Conservation (phyloP, 176 grass and related monocot genomes). For the Lolium rigidum region DNA sequence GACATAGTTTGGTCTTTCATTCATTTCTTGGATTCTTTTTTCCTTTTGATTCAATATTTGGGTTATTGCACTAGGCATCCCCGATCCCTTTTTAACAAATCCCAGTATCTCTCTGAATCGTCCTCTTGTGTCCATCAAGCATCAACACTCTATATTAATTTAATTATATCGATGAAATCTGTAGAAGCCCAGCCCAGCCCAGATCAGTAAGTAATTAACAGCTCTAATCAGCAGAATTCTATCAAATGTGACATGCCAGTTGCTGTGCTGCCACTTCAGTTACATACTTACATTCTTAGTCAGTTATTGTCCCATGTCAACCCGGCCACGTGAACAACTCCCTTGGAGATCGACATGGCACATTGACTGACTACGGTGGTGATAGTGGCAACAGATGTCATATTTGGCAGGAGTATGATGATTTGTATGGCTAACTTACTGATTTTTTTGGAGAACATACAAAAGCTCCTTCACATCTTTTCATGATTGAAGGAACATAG, state of each 20-base stretch:
- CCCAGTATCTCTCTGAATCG: neutral
- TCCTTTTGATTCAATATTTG: neutral
- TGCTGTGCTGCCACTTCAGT: neutral
- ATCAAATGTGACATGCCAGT: slow-evolving; percentile 8
- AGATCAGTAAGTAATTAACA: neutral
- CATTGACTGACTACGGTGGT: slow-evolving; percentile 7
- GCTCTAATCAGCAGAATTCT: slow-evolving; percentile 11
- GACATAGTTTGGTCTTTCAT: slow-evolving; percentile 25
- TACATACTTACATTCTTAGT: slow-evolving; percentile 13
- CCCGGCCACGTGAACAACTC: neutral
- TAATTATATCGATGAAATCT: neutral
- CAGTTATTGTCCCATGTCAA: slow-evolving; percentile 25
- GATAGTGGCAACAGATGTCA: slow-evolving; percentile 13
- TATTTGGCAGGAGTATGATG: slow-evolving; percentile 15
- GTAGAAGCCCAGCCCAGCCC: neutral
- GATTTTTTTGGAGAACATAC: slow-evolving; percentile 8
- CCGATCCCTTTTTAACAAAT: slow-evolving; percentile 8
- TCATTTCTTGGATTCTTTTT: slow-evolving; percentile 11
- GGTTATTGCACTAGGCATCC: neutral
- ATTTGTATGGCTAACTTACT: slow-evolving; percentile 32
- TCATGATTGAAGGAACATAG: neutral
- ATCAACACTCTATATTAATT: neutral
- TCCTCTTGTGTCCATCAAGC: neutral
- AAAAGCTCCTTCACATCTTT: neutral
- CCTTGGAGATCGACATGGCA: neutral